Conservation (phyloP, 768 basidiomycete species). For the Tylopilus rubrobrunneus region DNA sequence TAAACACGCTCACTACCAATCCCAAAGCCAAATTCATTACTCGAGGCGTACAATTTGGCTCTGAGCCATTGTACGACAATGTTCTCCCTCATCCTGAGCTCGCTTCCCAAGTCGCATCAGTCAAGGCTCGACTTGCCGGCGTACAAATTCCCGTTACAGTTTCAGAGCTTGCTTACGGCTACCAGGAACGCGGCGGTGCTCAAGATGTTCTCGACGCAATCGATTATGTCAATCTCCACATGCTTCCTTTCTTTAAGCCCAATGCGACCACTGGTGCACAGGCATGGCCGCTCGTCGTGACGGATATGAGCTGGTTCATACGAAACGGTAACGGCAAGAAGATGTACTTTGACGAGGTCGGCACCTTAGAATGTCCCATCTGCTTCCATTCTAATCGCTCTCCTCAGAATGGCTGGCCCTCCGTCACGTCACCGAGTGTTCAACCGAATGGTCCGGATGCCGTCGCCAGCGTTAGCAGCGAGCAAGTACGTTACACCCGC, state of each 20-base stretch:
- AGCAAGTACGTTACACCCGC: slow-evolving; percentile 41
- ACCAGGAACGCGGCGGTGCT: slow-evolving; percentile 49
- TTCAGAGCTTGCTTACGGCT: slow-evolving; percentile 62
- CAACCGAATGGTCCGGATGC: slow-evolving; percentile 63
- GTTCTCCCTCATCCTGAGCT: slow-evolving; percentile 48
- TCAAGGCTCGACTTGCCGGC: slow-evolving; percentile 46
- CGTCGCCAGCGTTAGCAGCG: slow-evolving; percentile 56
- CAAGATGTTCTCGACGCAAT: slow-evolving; percentile 54
- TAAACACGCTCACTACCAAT: slow-evolving; percentile 53
- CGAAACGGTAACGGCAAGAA: slow-evolving; percentile 62
- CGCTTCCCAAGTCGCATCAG: slow-evolving; percentile 45
- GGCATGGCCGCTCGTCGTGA: slow-evolving; percentile 59
- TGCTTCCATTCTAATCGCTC: background rate
- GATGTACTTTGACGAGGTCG: slow-evolving; percentile 68
- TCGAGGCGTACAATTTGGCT: slow-evolving; percentile 67
- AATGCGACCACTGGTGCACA: slow-evolving; percentile 39
- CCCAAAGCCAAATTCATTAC: slow-evolving; percentile 62
- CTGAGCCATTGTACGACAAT: slow-evolving; percentile 61
- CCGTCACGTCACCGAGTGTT: slow-evolving; percentile 54
- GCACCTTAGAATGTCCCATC: slow-evolving; percentile 1
- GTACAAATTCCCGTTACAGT: slow-evolving; percentile 65
- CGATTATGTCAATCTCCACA: slow-evolving; percentile 65
- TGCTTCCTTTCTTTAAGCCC: slow-evolving; percentile 61
- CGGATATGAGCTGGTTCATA: slow-evolving; percentile 66
- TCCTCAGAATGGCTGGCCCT: slow-evolving; percentile 74